Conservation (phyloP, 1,139 yeast species). For the Blastobotrys illinoisensis region DNA sequence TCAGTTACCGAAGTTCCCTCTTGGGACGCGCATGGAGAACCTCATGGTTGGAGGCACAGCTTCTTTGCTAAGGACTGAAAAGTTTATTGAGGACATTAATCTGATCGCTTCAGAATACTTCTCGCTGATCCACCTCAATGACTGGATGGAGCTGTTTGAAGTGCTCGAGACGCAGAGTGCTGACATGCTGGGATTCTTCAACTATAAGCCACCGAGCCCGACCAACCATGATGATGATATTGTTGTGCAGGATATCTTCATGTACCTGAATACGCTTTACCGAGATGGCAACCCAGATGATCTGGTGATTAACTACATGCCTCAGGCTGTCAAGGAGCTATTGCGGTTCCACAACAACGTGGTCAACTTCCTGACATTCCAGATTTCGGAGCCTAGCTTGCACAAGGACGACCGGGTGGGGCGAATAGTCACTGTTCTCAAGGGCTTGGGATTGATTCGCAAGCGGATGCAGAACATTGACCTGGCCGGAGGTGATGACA, state of each 20-base stretch:
- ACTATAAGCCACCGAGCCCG: slow-evolving; percentile 44
- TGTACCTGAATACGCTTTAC: slow-evolving; percentile 57
- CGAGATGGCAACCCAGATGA: slow-evolving; percentile 35
- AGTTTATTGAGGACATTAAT: slow-evolving; percentile 61
- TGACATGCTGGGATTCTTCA: slow-evolving; percentile 52
- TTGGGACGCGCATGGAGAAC: slow-evolving; percentile 21
- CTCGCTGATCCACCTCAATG: slow-evolving; percentile 55
- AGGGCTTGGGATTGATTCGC: slow-evolving; percentile 60
- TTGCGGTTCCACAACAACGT: slow-evolving; percentile 65
- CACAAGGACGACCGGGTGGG: slow-evolving; percentile 55
- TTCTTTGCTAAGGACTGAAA: slow-evolving; percentile 36
- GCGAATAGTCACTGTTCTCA: slow-evolving; percentile 64
- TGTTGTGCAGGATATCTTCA: slow-evolving; percentile 62
- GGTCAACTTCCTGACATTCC: slow-evolving; percentile 56
- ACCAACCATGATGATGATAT: slow-evolving; percentile 49
- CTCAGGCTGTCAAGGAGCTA: slow-evolving; percentile 62
- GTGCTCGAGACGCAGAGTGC: slow-evolving; percentile 62
- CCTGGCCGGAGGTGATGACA: slow-evolving; percentile 41
- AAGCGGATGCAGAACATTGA: slow-evolving; percentile 63
- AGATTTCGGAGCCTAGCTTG: slow-evolving; percentile 53
- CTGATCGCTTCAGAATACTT: slow-evolving; percentile 56
- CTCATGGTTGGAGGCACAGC: slow-evolving; percentile 29
- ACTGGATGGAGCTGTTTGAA: slow-evolving; percentile 78
- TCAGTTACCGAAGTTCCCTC: slow-evolving; percentile 22
- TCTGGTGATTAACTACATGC: slow-evolving; percentile 51